Percentiles rank a stretch among this genome's conserved stretches.
Evolutionary conservation across 2,329 filamentous ascomycete species (phyloP).

Genomic region (Fusarium graminum): DNA sequence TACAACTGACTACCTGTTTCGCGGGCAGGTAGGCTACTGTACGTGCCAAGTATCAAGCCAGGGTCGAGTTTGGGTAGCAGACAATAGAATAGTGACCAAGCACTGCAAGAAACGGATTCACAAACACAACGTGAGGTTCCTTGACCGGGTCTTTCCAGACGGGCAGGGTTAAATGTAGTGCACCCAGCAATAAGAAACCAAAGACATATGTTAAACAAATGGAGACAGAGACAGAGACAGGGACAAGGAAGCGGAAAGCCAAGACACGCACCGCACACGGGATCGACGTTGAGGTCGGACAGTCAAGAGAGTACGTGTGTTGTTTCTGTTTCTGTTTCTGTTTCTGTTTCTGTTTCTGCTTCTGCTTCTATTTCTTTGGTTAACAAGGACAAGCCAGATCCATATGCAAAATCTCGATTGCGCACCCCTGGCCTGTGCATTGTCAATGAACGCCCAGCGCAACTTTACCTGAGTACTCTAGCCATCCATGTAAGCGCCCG

Average conservation of each 20-base stretch:
- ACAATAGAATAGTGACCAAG: neutral
- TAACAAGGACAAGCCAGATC: slow-evolving; percentile 30
- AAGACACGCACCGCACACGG: slow-evolving; percentile 29
- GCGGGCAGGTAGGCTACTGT: neutral
- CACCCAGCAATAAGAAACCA: slow-evolving; percentile 1
- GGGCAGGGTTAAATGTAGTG: neutral
- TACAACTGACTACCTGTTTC: neutral
- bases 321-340: too few relatives aligned
- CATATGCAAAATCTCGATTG: slow-evolving; percentile 49
- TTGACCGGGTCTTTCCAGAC: neutral
- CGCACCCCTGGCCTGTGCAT: slow-evolving; percentile 25
- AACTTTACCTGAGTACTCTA: neutral
- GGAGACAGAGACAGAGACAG: slow-evolving; percentile 6
- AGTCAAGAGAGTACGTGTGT: too few relatives aligned
- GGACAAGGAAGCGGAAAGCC: slow-evolving; percentile 8
- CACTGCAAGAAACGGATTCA: too few relatives aligned
- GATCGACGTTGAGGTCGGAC: slow-evolving; percentile 42
- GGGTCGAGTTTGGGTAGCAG: neutral
- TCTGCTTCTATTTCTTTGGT: slow-evolving; percentile 8
- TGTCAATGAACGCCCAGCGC: slow-evolving; percentile 14
- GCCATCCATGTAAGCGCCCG: neutral
- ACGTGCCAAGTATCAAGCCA: neutral
- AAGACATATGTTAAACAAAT: neutral
- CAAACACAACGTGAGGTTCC: neutral
- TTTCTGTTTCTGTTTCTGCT: too few relatives aligned